phyloP scores from a whole-genome alignment of 352 stramenopile genomes.

The Pythium volutum region DNA sequence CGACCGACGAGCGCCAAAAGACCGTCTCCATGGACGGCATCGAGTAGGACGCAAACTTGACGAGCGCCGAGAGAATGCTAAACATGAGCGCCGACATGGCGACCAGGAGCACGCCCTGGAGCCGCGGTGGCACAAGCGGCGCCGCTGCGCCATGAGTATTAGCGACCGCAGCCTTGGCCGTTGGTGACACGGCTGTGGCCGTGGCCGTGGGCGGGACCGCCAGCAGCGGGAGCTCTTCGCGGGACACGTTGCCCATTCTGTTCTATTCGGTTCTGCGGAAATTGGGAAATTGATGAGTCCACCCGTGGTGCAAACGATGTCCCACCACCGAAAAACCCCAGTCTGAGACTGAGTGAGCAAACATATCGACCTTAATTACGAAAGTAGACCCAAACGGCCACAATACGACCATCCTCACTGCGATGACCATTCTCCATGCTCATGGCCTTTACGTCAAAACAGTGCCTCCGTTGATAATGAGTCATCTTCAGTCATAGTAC shows the following conservation, averaged over 20 bases:
- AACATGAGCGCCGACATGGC: slow-evolving; percentile 51
- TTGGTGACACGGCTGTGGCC: neutral
- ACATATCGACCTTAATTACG: too few species aligned
- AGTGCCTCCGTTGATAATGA: too few species aligned
- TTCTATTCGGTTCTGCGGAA: too few species aligned
- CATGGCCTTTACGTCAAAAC: too few species aligned
- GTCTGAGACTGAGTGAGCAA: too few species aligned
- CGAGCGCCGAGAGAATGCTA: slow-evolving; percentile 56
- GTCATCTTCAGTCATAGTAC: too few species aligned
- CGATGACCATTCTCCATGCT: too few species aligned
- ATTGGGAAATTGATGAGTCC: too few species aligned
- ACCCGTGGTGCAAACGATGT: too few species aligned
- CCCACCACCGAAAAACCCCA: too few species aligned
- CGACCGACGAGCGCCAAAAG: slow-evolving; percentile 62
- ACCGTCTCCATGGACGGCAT: slow-evolving; percentile 59
- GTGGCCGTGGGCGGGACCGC: neutral
- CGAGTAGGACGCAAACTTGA: slow-evolving; percentile 49
- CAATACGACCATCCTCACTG: too few species aligned
- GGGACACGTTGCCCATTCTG: slow-evolving; percentile 1
- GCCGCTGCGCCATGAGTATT: neutral
- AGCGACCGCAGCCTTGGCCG: neutral
- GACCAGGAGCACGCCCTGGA: slow-evolving; percentile 40
- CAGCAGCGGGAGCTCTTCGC: slow-evolving; percentile 13
- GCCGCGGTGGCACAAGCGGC: slow-evolving; percentile 12
- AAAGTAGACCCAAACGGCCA: too few species aligned